These are phyloP conservation scores for Ganoderma leucocontextum DNA, from an alignment of 1,284 basidiomycete species.

Conservation along the genomic window DNA sequence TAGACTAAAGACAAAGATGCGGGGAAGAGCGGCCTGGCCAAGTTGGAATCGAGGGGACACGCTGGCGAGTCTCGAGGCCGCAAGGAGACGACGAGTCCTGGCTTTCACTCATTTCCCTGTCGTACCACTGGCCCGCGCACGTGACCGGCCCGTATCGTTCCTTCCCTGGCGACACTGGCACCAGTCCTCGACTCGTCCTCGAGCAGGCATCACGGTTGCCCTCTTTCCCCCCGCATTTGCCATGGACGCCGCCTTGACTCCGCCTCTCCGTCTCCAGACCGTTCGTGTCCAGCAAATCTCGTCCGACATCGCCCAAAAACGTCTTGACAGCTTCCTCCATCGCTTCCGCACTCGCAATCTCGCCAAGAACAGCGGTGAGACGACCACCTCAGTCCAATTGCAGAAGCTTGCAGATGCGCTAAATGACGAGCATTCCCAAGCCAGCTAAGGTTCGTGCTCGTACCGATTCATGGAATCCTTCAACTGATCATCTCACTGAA, in stretches of 20 bases:
- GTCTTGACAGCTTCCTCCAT: slow-evolving; percentile 42
- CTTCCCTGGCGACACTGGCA: no score
- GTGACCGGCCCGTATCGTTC: slow-evolving; percentile 16
- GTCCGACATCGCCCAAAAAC: slow-evolving; percentile 37
- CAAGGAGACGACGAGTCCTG: background rate
- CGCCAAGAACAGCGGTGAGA: slow-evolving; percentile 44
- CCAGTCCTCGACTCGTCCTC: background rate
- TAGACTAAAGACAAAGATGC: slow-evolving; percentile 18
- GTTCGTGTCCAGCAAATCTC: slow-evolving; percentile 36
- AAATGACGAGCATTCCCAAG: slow-evolving; percentile 34
- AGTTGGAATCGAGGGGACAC: slow-evolving; percentile 12
- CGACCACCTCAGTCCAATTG: slow-evolving; percentile 44
- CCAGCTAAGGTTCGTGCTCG: background rate
- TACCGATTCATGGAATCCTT: background rate
- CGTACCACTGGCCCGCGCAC: slow-evolving; percentile 26
- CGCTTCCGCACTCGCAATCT: slow-evolving; percentile 43
- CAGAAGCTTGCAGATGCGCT: slow-evolving; percentile 45
- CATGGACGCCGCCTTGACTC: slow-evolving; percentile 42
- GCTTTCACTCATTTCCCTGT: no score
- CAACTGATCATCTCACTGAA: background rate
- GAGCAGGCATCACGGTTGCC: background rate
- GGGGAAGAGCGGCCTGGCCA: slow-evolving; percentile 16
- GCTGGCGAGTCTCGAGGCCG: background rate
- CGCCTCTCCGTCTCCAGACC: slow-evolving; percentile 43
- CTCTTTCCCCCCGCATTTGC: background rate